phyloP scores from a whole-genome alignment of 305 asterid genomes.

The Fraxinus nigra region DNA sequence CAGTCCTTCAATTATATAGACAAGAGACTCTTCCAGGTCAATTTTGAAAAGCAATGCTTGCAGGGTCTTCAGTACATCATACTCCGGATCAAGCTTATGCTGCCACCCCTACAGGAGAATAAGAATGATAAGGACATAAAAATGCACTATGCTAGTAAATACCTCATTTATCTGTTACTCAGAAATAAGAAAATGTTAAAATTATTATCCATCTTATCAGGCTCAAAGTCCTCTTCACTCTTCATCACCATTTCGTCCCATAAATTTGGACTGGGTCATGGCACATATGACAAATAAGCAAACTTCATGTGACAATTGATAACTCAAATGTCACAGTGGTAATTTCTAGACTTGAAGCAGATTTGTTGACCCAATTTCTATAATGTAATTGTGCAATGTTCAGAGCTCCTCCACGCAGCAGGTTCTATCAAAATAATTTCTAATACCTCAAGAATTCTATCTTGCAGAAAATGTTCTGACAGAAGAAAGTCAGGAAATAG shows the following conservation, averaged over 20 bases:
- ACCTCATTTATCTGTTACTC: not conserved
- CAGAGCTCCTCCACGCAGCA: not conserved
- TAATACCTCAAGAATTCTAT: not conserved
- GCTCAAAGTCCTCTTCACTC: not conserved
- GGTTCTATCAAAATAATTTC: not conserved
- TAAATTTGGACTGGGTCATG: not conserved
- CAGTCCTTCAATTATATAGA: conserved; percentile 71
- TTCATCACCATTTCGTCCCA: not conserved
- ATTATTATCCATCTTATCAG: not conserved
- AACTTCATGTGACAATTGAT: not conserved
- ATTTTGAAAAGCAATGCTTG: conserved; percentile 72
- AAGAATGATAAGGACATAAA: not conserved
- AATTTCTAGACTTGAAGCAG: not conserved
- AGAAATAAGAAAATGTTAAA: not conserved
- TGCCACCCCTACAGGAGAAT: conserved; percentile 73
- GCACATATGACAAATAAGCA: not conserved
- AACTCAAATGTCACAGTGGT: not conserved
- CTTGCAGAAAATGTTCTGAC: not conserved
- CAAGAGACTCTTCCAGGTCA: conserved; percentile 68
- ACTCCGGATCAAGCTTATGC: conserved; percentile 84
- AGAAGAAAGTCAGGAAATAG: not conserved
- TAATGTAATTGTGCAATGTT: not conserved
- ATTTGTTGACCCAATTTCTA: not conserved
- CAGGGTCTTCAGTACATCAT: conserved; percentile 63
- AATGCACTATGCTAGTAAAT: not conserved